Evolutionary conservation across 1,139 yeast genomes (phyloP).

Genomic region (Taphrina wiesneri): DNA sequence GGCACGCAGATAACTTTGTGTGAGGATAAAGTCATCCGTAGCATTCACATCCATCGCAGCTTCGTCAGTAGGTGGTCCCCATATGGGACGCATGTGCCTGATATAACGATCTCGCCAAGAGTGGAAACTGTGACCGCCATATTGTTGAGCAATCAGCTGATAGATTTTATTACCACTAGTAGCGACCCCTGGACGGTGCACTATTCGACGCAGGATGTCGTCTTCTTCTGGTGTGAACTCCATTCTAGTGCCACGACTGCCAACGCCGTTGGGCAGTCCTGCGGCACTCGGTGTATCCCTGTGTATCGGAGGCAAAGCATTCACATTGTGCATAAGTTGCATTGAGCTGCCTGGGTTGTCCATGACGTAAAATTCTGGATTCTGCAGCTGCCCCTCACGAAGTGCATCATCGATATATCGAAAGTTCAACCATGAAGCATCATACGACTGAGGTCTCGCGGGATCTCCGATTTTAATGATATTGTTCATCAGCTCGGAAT

Average conservation of each 20-base stretch:
- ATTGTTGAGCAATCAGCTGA: conserved; percentile 15
- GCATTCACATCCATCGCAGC: conserved; percentile 14
- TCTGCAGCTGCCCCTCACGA: conserved; percentile 13
- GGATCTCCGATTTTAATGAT: conserved; percentile 26
- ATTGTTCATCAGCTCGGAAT: neutral
- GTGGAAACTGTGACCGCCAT: conserved; percentile 30
- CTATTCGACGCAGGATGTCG: conserved; percentile 22
- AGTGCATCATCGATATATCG: conserved; percentile 27
- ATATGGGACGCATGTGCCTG: conserved; percentile 23
- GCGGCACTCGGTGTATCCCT: neutral
- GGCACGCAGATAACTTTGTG: conserved; percentile 14
- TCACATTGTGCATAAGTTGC: neutral
- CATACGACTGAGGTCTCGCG: conserved; percentile 14
- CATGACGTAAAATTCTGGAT: conserved; percentile 19
- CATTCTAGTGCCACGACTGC: conserved; percentile 19
- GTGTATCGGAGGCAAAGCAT: neutral
- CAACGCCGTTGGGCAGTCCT: conserved; percentile 18
- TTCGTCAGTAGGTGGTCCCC: conserved; percentile 18
- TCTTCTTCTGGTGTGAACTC: conserved; percentile 32
- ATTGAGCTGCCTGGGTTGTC: conserved; percentile 9
- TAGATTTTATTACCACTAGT: conserved; percentile 31
- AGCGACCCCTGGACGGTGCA: conserved; percentile 30
- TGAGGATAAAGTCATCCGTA: conserved; percentile 11
- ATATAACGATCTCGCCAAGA: conserved; percentile 33
- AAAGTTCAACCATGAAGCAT: conserved; percentile 7